Percentiles rank a stretch among this genome's conserved stretches.
Evolutionary conservation across 148 eudicot species (phyloP).

Genomic region (Hydrangea macrophylla): DNA sequence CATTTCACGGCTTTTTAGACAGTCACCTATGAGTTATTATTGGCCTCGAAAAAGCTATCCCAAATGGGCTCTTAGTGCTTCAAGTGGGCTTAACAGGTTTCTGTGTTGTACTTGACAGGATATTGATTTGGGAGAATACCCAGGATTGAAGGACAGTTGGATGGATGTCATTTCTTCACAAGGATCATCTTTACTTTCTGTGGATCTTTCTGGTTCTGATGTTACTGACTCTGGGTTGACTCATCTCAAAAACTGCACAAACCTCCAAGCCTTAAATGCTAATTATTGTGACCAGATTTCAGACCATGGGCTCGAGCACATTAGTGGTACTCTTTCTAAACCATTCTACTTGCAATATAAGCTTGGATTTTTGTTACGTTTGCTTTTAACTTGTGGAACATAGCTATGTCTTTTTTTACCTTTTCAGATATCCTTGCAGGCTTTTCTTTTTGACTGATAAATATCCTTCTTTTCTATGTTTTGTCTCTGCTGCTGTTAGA

Average conservation of each 20-base stretch:
- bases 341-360: background rate
- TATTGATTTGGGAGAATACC: conserved; percentile 56
- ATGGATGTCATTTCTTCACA: conserved; percentile 70
- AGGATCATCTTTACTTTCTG: conserved; percentile 62
- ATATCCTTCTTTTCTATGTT: too few species aligned
- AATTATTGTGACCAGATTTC: conserved; percentile 62
- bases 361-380: background rate
- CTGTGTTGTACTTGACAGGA: conserved; percentile 39
- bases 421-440: too few species aligned
- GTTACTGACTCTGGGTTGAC: conserved; percentile 58
- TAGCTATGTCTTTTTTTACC: background rate
- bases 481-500: too few species aligned
- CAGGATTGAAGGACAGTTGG: conserved; percentile 61
- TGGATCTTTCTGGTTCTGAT: conserved; percentile 63
- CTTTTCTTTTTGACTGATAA: too few species aligned
- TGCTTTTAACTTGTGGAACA: background rate
- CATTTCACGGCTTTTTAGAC: too few species aligned
- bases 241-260: conserved; percentile 48
- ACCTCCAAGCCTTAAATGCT: conserved; percentile 45
- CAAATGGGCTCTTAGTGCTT: background rate
- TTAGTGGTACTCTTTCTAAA: conserved; percentile 50
- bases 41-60: too few species aligned
- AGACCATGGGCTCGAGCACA: conserved; percentile 44
- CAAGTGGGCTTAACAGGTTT: background rate
- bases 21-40: too few species aligned